Base-by-base conservation (phyloP, 305 asterid species). In the Fraxinus ornus region DNA sequence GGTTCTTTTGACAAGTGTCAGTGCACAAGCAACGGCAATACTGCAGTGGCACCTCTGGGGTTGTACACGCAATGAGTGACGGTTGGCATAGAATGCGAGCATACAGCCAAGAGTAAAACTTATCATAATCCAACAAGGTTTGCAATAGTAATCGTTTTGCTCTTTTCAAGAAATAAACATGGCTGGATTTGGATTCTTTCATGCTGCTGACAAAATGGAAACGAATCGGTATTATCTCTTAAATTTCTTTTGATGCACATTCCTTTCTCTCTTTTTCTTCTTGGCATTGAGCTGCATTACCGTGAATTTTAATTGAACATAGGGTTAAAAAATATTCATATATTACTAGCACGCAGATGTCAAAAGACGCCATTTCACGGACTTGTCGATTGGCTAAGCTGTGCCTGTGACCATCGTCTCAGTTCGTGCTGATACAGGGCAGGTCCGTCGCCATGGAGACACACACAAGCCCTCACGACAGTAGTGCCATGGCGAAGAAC, bases 61-160 rank as follows among this genome's bases (percentile, higher is more conserved):
- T 6, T 33, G 47, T 32, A 72, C 77, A 72, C 77, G 77, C 39
- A 28, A 12, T 12, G 36, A 66, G 66, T 17, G 77, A 78, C 39
- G 68, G 66, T 76, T 76, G 21, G 66, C 62, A 76, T 44, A 76
- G 21, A 66, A 37, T 36, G 15, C 76, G 71, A 52, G 82, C 80
- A 72, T 76, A 41, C 44, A 84, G 76, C 60, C 78, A 77, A 80
- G 60, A 24, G 30, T 4, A n/a, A 41, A 68, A 32, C 76, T 80
- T 84, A 78, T 84, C 86, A 21, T 30, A 37, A 49, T 49, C 79
- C 76, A 72, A 49, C 57, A 33, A 76, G 72, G 39, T 85, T 85
- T 68, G 88, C 84, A 47, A 86, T 90, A 7, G 89, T 79, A 52
- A 70, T 80, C 33, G 26, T 80, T 70, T 84, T 77, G 70, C 87